phyloP scores from a whole-genome alignment of 176 grass and related monocot species.

The Lolium rigidum region DNA sequence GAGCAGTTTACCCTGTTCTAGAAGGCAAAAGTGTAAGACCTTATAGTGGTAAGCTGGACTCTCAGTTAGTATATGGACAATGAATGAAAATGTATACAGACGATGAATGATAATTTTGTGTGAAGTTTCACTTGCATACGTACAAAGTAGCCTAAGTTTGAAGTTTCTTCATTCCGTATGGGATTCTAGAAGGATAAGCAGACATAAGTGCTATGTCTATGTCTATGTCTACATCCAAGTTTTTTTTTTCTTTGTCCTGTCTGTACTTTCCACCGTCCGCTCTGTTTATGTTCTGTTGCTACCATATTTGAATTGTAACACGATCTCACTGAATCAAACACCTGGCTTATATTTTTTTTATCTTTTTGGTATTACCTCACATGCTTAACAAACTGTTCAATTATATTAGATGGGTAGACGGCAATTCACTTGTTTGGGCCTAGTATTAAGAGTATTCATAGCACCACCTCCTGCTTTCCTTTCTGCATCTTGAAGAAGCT shows the following conservation, averaged over 20 bases:
- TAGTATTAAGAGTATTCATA: background rate
- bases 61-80: background rate
- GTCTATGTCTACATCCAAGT: background rate
- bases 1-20: slow-evolving; percentile 26
- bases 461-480: background rate
- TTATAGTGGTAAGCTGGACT: background rate
- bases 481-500: slow-evolving; percentile 15
- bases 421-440: background rate
- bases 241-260: slow-evolving; percentile 17
- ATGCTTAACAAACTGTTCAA: background rate
- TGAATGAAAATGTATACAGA: background rate
- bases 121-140: slow-evolving; percentile 15
- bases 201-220: background rate
- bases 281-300: background rate
- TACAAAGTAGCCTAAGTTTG: slow-evolving; percentile 18
- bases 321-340: slow-evolving; percentile 2
- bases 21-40: slow-evolving; percentile 5
- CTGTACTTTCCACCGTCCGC: slow-evolving; percentile 12
- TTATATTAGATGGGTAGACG: background rate
- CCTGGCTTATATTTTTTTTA: background rate
- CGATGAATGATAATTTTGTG: background rate
- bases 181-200: slow-evolving; percentile 33
- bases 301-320: background rate
- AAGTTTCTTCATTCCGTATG: background rate
- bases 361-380: background rate